Conservation (phyloP, 768 basidiomycete genomes). For the Clitopilus hobsonii region DNA sequence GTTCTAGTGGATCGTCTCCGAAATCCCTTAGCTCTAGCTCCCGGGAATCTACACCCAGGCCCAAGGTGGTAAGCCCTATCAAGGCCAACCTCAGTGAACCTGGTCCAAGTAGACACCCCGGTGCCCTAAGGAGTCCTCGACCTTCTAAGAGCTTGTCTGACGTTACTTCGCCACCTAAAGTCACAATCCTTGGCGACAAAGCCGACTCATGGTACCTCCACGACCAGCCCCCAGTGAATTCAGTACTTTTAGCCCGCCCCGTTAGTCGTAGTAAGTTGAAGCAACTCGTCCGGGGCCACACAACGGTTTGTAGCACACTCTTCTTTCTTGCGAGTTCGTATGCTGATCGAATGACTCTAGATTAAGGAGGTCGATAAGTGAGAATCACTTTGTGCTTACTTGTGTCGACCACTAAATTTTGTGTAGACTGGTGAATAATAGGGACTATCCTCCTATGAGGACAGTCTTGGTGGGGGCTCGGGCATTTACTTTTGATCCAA, state of each 20-base stretch:
- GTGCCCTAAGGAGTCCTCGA: background rate
- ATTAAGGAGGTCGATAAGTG: too few species aligned
- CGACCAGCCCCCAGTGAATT: background rate
- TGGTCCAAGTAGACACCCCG: background rate
- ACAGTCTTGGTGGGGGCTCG: constrained; percentile 19
- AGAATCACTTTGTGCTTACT: too few species aligned
- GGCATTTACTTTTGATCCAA: constrained; percentile 48
- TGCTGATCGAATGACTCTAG: too few species aligned
- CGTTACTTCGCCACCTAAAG: background rate
- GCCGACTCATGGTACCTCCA: background rate
- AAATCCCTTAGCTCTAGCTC: background rate
- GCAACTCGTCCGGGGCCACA: background rate
- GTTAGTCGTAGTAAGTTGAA: background rate
- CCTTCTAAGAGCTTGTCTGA: background rate
- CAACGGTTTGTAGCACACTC: background rate
- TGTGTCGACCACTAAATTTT: too few species aligned
- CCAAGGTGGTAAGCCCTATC: background rate
- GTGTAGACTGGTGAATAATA: constrained; percentile 30
- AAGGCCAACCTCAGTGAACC: background rate
- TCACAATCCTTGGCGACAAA: background rate
- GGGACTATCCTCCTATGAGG: constrained; percentile 39
- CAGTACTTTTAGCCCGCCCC: background rate
- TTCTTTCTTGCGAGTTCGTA: background rate
- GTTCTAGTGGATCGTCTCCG: background rate
- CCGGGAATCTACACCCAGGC: background rate